phyloP scores from a whole-genome alignment of 2,329 filamentous ascomycete species.

The Seiridium cupressi region DNA sequence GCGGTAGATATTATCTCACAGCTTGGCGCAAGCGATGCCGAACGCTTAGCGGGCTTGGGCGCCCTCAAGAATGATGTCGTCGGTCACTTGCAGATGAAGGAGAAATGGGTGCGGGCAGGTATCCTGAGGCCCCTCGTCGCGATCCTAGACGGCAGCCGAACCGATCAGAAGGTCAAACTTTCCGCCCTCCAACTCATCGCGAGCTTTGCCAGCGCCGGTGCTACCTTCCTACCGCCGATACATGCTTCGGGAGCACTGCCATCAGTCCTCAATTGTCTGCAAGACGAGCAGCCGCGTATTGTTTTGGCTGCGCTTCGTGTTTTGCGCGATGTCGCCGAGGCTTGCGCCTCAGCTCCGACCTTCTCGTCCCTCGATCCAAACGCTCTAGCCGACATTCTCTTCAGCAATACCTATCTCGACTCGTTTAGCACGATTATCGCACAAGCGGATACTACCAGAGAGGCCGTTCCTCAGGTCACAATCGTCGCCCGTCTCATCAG shows the following conservation, averaged over 20 bases:
- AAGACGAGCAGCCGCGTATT: conserved; percentile 62
- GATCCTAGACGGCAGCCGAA: conserved; percentile 37
- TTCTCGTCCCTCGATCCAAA: conserved; percentile 45
- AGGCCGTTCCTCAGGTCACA: conserved; percentile 59
- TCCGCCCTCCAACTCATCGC: conserved; percentile 84
- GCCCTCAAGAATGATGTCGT: conserved; percentile 85
- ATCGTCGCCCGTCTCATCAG: conserved; percentile 57
- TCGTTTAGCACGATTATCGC: conserved; percentile 66
- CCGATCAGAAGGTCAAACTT: conserved; percentile 60
- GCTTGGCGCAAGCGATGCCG: conserved; percentile 34
- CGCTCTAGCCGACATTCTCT: conserved; percentile 63
- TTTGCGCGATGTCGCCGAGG: conserved; percentile 69
- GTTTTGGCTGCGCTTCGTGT: conserved; percentile 72
- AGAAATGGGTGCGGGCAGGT: conserved; percentile 70
- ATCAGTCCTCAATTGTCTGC: conserved; percentile 66
- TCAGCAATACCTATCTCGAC: conserved; percentile 58
- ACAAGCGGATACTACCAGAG: conserved; percentile 49
- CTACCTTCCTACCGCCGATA: conserved; percentile 74
- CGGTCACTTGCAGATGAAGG: conserved; percentile 84
- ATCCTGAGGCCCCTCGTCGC: conserved; percentile 58
- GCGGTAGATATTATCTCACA: conserved; percentile 6
- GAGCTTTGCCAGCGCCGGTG: conserved; percentile 80
- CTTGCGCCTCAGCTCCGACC: conserved; percentile 54
- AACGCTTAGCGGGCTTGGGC: conserved; percentile 62
- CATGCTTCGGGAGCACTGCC: conserved; percentile 66